phyloP scores from a whole-genome alignment of 1,284 basidiomycete genomes.

The Pulchroboletus neoregius region DNA sequence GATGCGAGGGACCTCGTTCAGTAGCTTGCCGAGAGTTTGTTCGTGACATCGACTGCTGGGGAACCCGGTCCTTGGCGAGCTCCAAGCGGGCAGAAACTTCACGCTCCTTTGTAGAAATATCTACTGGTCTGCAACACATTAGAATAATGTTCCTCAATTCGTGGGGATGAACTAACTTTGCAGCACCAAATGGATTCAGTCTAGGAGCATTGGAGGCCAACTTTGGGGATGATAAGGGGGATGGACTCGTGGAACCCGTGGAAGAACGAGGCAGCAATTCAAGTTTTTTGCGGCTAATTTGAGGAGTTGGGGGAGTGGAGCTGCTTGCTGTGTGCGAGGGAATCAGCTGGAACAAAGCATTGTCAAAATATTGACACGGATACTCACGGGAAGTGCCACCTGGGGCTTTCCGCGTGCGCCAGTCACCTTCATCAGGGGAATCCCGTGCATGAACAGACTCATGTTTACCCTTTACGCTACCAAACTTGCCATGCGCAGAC shows the following conservation, averaged over 20 bases:
- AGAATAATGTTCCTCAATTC: slow-evolving; percentile 6
- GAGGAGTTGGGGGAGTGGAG: slow-evolving; percentile 78
- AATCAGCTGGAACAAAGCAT: slow-evolving; percentile 9
- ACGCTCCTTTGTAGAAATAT: slow-evolving; percentile 73
- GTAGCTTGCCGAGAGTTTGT: slow-evolving; percentile 61
- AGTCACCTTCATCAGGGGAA: slow-evolving; percentile 52
- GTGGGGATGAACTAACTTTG: slow-evolving; percentile 50
- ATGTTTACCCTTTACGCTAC: slow-evolving; percentile 44
- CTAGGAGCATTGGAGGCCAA: slow-evolving; percentile 44
- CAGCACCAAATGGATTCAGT: slow-evolving; percentile 83
- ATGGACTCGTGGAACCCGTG: slow-evolving; percentile 56
- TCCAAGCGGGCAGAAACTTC: slow-evolving; percentile 70
- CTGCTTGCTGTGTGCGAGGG: slow-evolving; percentile 46
- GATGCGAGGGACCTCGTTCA: slow-evolving; percentile 44
- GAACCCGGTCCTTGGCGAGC: slow-evolving; percentile 48
- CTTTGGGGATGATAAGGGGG: slow-evolving; percentile 73
- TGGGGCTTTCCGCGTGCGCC: slow-evolving; percentile 47
- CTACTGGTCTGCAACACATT: slow-evolving; percentile 65
- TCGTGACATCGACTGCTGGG: slow-evolving; percentile 57
- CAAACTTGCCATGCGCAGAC: slow-evolving; percentile 46
- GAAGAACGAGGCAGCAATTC: slow-evolving; percentile 78
- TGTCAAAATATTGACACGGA: not conserved
- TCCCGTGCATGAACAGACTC: slow-evolving; percentile 54
- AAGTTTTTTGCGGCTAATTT: slow-evolving; percentile 71
- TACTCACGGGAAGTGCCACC: slow-evolving; percentile 50